These are phyloP conservation scores for Fusarium acutatum DNA, from an alignment of 2,329 filamentous ascomycete genomes.

Conservation along the genomic window DNA sequence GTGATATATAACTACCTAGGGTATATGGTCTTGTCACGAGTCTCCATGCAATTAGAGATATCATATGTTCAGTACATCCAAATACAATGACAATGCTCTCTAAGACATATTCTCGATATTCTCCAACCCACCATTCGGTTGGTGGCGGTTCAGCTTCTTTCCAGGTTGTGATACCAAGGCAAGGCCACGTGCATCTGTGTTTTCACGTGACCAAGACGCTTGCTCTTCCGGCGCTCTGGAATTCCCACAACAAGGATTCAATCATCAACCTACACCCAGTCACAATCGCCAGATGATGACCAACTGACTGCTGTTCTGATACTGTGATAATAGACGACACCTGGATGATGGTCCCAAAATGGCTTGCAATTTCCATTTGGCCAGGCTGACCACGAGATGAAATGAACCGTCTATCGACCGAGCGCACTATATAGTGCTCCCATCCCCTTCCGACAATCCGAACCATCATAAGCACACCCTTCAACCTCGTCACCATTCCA, in stretches of 20 bases:
- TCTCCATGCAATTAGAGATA: not conserved
- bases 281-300: conserved; percentile 26
- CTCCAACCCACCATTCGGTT: not conserved
- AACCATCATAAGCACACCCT: conserved; percentile 18
- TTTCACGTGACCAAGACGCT: conserved; percentile 30
- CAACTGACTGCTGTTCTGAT: conserved; percentile 10
- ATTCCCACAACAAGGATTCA: conserved; percentile 37
- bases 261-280: conserved; percentile 35
- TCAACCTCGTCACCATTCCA: not conserved
- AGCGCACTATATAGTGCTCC: conserved; percentile 4
- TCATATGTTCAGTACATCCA: not conserved
- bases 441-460: conserved; percentile 31
- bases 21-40: not conserved
- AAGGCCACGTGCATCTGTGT: conserved; percentile 1
- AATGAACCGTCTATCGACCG: not conserved
- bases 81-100: not conserved
- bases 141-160: not conserved
- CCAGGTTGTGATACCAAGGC: not conserved
- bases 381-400: conserved; percentile 5
- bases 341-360: not conserved
- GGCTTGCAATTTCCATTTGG: not conserved
- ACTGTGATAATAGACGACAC: conserved; percentile 2
- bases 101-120: not conserved
- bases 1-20: not conserved
- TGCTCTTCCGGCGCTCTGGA: conserved; percentile 14